Evolutionary conservation across 1,284 basidiomycete species (phyloP).

Genomic region (Rhodotorula mucilaginosa): DNA sequence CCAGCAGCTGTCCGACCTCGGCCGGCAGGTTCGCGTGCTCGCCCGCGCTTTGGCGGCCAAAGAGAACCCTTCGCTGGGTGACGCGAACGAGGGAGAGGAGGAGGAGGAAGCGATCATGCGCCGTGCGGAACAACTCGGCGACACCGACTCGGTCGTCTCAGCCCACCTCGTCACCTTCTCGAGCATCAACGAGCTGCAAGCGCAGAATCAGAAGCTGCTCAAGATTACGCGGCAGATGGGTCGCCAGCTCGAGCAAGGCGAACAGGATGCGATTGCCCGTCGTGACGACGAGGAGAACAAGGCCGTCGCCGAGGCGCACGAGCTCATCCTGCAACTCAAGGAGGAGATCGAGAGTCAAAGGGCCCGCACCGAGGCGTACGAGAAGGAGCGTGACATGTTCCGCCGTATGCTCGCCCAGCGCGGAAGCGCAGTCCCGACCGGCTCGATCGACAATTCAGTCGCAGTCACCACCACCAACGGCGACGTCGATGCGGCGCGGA

Average conservation of each 20-base stretch:
- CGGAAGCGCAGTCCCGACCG: conserved; percentile 1
- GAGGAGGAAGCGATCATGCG: conserved; percentile 48
- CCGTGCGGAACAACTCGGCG: conserved; percentile 58
- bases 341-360: conserved; percentile 70
- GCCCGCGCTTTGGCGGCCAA: conserved; percentile 73
- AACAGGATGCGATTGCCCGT: conserved; percentile 41
- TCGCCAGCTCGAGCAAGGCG: conserved; percentile 48
- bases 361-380: conserved; percentile 68
- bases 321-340: conserved; percentile 75
- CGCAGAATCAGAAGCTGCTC: conserved; percentile 85
- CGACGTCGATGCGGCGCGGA: conserved; percentile 16
- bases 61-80: conserved; percentile 66
- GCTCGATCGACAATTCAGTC: not conserved
- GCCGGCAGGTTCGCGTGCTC: conserved; percentile 77
- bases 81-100: conserved; percentile 47
- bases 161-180: conserved; percentile 86
- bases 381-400: conserved; percentile 84
- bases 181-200: conserved; percentile 73
- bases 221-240: conserved; percentile 69
- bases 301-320: conserved; percentile 80
- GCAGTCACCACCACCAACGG: conserved; percentile 49
- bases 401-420: conserved; percentile 62
- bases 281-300: conserved; percentile 58
- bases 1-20: conserved; percentile 76
- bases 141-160: conserved; percentile 71